Evolutionary conservation across 2,329 filamentous ascomycete species (phyloP).

Genomic region (Daldinia sp.): DNA sequence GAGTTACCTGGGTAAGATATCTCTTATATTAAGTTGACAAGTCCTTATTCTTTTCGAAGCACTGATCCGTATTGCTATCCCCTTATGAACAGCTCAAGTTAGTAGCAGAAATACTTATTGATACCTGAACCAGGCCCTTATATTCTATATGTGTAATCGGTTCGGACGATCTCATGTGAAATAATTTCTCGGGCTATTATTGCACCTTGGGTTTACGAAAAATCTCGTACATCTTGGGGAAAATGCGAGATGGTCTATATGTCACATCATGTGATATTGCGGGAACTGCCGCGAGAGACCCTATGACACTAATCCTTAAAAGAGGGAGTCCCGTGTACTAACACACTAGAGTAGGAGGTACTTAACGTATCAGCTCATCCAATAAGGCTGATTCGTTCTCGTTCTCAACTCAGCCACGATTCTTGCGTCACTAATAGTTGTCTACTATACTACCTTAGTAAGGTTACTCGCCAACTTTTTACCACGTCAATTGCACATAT

Average conservation of each 20-base stretch:
- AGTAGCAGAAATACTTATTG: background rate
- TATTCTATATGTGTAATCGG: background rate
- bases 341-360: background rate
- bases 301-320: background rate
- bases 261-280: background rate
- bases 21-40: no score
- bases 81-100: no score
- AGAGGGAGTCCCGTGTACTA: no score
- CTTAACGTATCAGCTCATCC: background rate
- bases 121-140: background rate
- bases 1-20: no score
- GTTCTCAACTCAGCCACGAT: conserved; percentile 18
- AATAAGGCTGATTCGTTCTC: conserved; percentile 9
- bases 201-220: background rate
- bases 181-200: background rate
- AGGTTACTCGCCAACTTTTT: no score
- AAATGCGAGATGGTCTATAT: background rate
- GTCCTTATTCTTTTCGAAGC: no score
- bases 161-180: background rate
- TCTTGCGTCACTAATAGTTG: background rate
- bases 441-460: background rate
- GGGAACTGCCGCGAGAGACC: background rate
- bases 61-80: no score
- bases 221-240: background rate
- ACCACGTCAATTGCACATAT: no score